phyloP scores from a whole-genome alignment of 139 green algal species.

The Chlamydomonas incerta region DNA sequence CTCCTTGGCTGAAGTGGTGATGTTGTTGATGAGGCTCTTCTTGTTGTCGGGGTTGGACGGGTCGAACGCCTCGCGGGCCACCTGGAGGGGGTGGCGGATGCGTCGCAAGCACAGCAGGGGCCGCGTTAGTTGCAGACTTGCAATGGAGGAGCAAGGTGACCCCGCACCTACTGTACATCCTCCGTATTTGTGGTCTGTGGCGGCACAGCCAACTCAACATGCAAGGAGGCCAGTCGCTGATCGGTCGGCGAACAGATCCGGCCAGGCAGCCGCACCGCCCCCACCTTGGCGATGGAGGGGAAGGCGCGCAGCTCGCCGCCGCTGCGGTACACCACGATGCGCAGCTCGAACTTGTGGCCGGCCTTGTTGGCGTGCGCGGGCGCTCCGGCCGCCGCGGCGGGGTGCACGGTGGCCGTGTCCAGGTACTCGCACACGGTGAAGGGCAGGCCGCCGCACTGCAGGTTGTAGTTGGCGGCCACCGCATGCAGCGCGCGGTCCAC shows the following conservation, averaged over 20 bases:
- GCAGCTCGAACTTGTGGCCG: constrained; percentile 56
- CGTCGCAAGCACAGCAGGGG: too few relatives aligned
- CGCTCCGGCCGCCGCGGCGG: too few relatives aligned
- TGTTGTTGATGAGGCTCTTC: constrained; percentile 51
- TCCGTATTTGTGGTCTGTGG: neutral
- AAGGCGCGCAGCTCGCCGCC: constrained; percentile 44
- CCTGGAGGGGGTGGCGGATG: constrained; percentile 8
- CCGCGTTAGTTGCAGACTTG: too few relatives aligned
- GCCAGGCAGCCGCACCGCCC: too few relatives aligned
- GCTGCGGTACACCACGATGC: constrained; percentile 49
- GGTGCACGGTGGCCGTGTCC: constrained; percentile 36
- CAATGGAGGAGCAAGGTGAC: too few relatives aligned
- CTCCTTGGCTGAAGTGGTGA: constrained; percentile 50
- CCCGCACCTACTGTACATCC: neutral
- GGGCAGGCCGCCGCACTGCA: constrained; percentile 48
- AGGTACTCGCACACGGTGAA: constrained; percentile 53
- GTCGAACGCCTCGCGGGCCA: constrained; percentile 49
- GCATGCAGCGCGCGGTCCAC: constrained; percentile 30
- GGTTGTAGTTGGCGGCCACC: constrained; percentile 42
- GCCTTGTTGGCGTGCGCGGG: neutral
- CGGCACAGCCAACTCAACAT: too few relatives aligned
- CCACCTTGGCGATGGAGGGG: constrained; percentile 55
- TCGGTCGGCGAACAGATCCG: too few relatives aligned
- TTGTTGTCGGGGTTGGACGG: constrained; percentile 47
- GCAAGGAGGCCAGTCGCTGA: too few relatives aligned